Evolutionary conservation across 208 protist species (phyloP).

Genomic region (Leishmania lainsoni): DNA sequence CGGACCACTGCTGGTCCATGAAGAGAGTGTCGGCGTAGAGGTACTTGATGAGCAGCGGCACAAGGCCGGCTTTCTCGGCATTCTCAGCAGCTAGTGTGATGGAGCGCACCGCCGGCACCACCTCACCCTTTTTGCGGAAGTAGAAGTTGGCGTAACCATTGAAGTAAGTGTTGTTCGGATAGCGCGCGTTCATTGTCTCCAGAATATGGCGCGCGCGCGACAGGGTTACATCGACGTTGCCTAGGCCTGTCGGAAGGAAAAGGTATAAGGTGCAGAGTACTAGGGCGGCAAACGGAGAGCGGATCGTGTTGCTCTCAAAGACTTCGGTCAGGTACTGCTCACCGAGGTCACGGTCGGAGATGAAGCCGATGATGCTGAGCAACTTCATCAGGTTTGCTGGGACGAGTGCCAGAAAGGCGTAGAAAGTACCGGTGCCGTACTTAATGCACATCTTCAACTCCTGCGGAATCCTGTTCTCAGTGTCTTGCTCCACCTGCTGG

Average conservation of each 20-base stretch:
- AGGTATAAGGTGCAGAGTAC: slow-evolving; percentile 91
- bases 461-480: slow-evolving; percentile 67
- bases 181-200: slow-evolving; percentile 80
- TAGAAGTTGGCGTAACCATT: slow-evolving; percentile 93
- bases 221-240: slow-evolving; percentile 74
- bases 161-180: slow-evolving; percentile 91
- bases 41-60: slow-evolving; percentile 87
- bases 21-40: slow-evolving; percentile 91
- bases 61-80: slow-evolving; percentile 65
- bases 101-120: slow-evolving; percentile 59
- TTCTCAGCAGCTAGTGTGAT: slow-evolving; percentile 82
- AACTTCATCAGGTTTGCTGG: slow-evolving; percentile 90
- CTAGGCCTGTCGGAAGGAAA: slow-evolving; percentile 88
- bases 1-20: slow-evolving; percentile 87
- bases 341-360: slow-evolving; percentile 90
- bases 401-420: slow-evolving; percentile 88
- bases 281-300: slow-evolving; percentile 82
- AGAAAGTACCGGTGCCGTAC: slow-evolving; percentile 89
- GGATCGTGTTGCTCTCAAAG: slow-evolving; percentile 89
- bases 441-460: slow-evolving; percentile 91
- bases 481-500: slow-evolving; percentile 73
- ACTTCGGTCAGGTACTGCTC: slow-evolving; percentile 89
- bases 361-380: slow-evolving; percentile 89
- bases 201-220: slow-evolving; percentile 77
- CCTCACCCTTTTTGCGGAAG: slow-evolving; percentile 87